These are phyloP conservation scores for Pleurotus ostreatus DNA, from an alignment of 768 basidiomycete genomes.

Conservation along the genomic window DNA sequence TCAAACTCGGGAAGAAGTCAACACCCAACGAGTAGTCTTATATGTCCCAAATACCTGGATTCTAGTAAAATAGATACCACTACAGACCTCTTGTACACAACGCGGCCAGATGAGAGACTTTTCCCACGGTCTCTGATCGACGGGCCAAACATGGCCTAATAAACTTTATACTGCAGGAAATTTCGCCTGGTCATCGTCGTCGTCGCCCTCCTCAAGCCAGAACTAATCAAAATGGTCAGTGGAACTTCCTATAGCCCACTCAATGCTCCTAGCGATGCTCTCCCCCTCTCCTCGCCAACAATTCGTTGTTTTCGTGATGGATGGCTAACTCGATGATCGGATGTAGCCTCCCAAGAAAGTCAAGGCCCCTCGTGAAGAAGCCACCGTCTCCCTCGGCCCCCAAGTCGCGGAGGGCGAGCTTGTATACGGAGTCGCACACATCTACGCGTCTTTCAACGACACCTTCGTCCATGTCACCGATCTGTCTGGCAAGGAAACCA, in stretches of 20 bases:
- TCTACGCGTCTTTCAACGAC: conserved; percentile 99
- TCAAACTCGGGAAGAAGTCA: too few species aligned
- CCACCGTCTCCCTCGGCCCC: conserved; percentile 88
- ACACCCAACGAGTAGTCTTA: too few species aligned
- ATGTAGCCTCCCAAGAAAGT: conserved; percentile 83
- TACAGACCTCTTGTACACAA: too few species aligned
- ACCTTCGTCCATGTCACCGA: conserved; percentile 99
- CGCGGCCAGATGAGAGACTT: too few species aligned
- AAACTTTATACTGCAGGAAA: not conserved
- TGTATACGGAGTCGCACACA: conserved; percentile 98
- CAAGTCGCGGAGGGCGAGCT: conserved; percentile 95
- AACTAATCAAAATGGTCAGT: conserved; percentile 36
- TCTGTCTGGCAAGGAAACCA: conserved; percentile 98
- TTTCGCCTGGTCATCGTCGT: conserved; percentile 17
- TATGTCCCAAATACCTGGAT: too few species aligned
- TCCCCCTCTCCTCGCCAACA: conserved; percentile 1
- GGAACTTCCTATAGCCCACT: not conserved
- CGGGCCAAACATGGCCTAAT: not conserved
- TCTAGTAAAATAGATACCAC: too few species aligned
- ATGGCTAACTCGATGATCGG: conserved; percentile 46
- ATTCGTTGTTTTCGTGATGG: conserved; percentile 31
- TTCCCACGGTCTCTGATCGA: too few species aligned
- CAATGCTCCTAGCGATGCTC: not conserved
- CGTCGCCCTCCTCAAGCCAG: conserved; percentile 31
- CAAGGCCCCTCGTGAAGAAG: conserved; percentile 76